Evolutionary conservation across 1,139 yeast species (phyloP), one percentile per base, ranked within the genome.

Genomic region (Petasospora fabianii): DNA sequence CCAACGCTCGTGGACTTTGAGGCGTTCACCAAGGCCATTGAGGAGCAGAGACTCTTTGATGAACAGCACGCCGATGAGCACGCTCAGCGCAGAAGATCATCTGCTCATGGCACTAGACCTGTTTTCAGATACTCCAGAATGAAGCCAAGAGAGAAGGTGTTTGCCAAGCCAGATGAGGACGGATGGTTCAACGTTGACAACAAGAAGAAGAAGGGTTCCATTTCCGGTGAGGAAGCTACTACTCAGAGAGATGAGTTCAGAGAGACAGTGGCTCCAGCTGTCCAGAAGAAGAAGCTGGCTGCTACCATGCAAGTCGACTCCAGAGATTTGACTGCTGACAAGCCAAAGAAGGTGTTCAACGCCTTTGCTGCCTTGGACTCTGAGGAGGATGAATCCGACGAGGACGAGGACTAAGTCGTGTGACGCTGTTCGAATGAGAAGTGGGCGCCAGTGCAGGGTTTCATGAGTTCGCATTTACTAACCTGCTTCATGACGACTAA

Each of bases 301-400:
- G 77, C 85, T 19, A 77, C 84, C 30, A 81, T 79, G 62, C 82
- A 88, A 19, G 84, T 77, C 39, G 88, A 81, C 57, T 71, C 84
- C 22, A 74, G 83, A 56, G 90, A 83, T 55, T 72, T 80, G 41
- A 69, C 75, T 52, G 77, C 85, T 30, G 86, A 80, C 50, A 75
- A 80, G 51, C 84, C 76, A 47, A 76, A 76, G 48, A 71, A 69
- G 34, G 68, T 75, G 21, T 84, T 83, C 69, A 84, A 84, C 62
- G 90, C 92, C 9, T 84, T 84, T 59, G 88, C 80, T 51, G 90
- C 90, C 27, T 73, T 84, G 57, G 83, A 75, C 34, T 78, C 69
- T 44, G 87, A 78, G 32, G 79, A 71, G 34, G 70, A 65, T 19
- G 76, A 69, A 9, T 13, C 16, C 16, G 28, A 26, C 12, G 26